Base-by-base conservation (phyloP, 2,329 filamentous ascomycete genomes). In the Stachybotrys chlorohalonatus region DNA sequence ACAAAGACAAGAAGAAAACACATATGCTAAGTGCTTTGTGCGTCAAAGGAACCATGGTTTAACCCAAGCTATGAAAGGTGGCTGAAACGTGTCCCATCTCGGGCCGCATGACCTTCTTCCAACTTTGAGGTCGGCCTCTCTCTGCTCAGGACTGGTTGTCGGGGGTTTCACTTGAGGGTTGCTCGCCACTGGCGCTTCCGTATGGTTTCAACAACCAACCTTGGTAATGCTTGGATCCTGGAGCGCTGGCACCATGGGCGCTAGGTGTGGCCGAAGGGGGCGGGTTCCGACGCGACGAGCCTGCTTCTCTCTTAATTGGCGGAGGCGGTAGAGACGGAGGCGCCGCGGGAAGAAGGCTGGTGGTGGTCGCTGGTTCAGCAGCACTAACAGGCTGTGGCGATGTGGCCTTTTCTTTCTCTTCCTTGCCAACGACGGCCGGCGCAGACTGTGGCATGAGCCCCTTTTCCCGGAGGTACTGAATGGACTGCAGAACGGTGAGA, bases 401-500 rank as follows among this genome's bases (percentile, higher is more conserved):
- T 56, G 55, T 51, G 52, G 56, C 61, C 42, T 57, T 54, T 30
- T 63, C 56, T 24, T 58, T 59, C 30, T 49, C 55, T 36, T 53
- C 47, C 24, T 60, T 60, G 51, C 54, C 55, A n/a, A 42, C 54
- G 42, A 58, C 53, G 32, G 52, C 39, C 24, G 57, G 54, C 39
- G 62, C 59, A 31, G 56, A 54, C 17, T 63, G 55, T 53, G 70
- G 67, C 67, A 82, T 73, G 52, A 80, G 66, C n/a, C 80, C 81
- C 65, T 78, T 82, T 49, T 83, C 75, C 59, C 82, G 80, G 57
- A 86, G 75, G 61, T 85, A 84, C 62, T 85, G 80, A 58, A 87
- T 83, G 6, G 82, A 83, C 66, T 84, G 81, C 53, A 87, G 76
- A 57, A 86, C 80, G 8, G 82, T 80, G 60, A 86, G 73, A 64